Percentiles rank a stretch among this genome's conserved stretches.
phyloP scores from a whole-genome alignment of 2,329 filamentous ascomycete genomes.

The Ceratocystis variospora region DNA sequence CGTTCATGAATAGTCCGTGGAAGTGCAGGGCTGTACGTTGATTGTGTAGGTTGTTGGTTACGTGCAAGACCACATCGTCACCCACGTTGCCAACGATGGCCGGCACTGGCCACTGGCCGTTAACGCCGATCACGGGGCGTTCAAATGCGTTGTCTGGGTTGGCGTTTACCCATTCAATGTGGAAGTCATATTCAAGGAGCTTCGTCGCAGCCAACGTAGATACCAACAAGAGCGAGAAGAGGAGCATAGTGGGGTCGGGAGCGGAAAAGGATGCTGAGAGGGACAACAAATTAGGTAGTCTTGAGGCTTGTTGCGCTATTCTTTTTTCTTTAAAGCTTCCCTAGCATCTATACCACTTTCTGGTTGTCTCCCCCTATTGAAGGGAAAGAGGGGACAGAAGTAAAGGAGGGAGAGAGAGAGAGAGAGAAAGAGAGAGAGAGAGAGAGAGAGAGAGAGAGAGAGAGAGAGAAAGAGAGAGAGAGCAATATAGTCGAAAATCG shows the following conservation, averaged over 20 bases:
- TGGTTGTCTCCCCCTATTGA: background rate
- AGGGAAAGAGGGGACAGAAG: background rate
- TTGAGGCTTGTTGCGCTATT: background rate
- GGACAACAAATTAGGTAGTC: background rate
- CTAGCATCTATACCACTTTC: background rate
- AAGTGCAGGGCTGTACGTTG: conserved; percentile 52
- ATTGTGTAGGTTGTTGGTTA: conserved; percentile 47
- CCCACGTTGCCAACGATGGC: conserved; percentile 48
- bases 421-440: background rate
- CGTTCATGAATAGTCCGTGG: conserved; percentile 58
- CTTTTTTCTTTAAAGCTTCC: background rate
- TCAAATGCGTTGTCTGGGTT: conserved; percentile 55
- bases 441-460: too few species aligned
- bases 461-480: background rate
- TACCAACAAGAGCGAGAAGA: conserved; percentile 10
- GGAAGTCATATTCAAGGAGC: conserved; percentile 49
- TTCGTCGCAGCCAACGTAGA: conserved; percentile 28
- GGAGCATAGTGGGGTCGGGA: background rate
- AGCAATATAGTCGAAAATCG: background rate
- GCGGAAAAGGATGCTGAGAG: too few species aligned
- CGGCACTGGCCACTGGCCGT: conserved; percentile 62
- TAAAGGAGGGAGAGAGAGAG: too few species aligned
- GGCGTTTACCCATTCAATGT: conserved; percentile 55
- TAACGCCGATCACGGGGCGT: conserved; percentile 62
- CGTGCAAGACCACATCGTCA: conserved; percentile 46